Conservation (phyloP, 305 asterid species). For the Solanum hybrid region DNA sequence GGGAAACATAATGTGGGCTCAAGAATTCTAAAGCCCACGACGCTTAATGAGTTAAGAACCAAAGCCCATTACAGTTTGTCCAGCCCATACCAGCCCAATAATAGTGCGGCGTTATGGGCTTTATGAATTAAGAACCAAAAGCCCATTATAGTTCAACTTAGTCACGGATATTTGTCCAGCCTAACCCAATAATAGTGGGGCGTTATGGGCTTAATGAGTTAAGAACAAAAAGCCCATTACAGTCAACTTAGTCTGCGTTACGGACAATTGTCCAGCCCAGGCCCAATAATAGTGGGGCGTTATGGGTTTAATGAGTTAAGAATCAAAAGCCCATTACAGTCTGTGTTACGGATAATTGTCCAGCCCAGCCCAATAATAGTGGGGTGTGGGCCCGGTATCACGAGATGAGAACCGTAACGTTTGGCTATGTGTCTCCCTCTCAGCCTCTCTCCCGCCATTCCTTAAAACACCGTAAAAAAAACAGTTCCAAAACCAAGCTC, state of each 20-base stretch:
- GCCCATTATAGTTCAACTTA: background rate
- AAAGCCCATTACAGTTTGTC: background rate
- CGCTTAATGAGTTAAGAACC: background rate
- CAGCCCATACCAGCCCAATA: background rate
- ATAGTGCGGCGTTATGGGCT: background rate
- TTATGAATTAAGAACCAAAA: background rate
- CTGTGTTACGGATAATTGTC: background rate
- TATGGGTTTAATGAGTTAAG: background rate
- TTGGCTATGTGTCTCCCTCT: conserved; percentile 4
- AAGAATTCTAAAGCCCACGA: background rate
- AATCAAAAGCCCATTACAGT: background rate
- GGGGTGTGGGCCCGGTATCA: background rate
- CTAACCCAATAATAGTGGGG: background rate
- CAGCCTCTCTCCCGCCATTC: conserved; percentile 18
- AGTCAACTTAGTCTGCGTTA: background rate
- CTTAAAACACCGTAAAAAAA: background rate
- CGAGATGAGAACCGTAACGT: background rate
- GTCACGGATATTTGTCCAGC: background rate
- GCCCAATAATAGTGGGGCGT: background rate
- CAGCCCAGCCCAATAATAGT: background rate
- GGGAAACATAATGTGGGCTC: background rate
- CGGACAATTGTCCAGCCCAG: background rate
- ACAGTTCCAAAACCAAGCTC: background rate
- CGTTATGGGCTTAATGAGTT: background rate
- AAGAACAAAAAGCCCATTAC: background rate